Evolutionary conservation across 495 filamentous ascomycete species (phyloP).

Genomic region (Aspergillus cristatus): DNA sequence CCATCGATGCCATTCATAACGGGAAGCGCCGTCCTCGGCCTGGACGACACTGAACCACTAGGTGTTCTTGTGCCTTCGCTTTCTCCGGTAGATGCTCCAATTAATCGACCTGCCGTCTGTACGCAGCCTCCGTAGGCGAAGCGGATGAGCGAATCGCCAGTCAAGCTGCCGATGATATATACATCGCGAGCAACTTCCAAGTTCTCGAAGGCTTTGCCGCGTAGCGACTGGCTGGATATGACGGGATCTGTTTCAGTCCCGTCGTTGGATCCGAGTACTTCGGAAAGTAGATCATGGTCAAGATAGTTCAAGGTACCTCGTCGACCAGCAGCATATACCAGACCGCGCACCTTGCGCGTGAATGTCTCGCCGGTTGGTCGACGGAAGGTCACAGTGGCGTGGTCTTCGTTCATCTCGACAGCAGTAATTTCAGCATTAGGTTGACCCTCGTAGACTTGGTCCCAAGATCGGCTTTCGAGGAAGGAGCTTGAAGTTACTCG

Average conservation of each 20-base stretch:
- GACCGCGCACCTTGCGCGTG: slow-evolving; percentile 33
- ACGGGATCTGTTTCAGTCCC: slow-evolving; percentile 13
- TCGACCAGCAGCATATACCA: slow-evolving; percentile 55
- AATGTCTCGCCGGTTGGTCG: slow-evolving; percentile 36
- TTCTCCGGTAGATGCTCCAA: slow-evolving; percentile 15
- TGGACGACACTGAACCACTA: slow-evolving; percentile 11
- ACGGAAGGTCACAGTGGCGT: slow-evolving; percentile 38
- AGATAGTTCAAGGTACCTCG: slow-evolving; percentile 51
- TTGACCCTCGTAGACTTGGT: slow-evolving; percentile 46
- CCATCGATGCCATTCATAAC: slow-evolving; percentile 38
- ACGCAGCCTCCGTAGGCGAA: slow-evolving; percentile 56
- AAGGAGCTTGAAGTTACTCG: slow-evolving; percentile 36
- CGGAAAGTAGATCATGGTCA: slow-evolving; percentile 35
- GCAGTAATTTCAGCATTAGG: slow-evolving; percentile 45
- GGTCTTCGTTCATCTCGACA: slow-evolving; percentile 25
- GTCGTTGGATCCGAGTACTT: slow-evolving; percentile 33
- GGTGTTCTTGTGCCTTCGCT: slow-evolving; percentile 9
- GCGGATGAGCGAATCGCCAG: slow-evolving; percentile 55
- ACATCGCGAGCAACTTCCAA: slow-evolving; percentile 46
- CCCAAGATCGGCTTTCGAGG: slow-evolving; percentile 40
- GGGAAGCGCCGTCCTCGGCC: slow-evolving; percentile 15
- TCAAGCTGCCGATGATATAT: slow-evolving; percentile 56
- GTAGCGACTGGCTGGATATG: slow-evolving; percentile 48
- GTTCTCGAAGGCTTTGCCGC: slow-evolving; percentile 42
- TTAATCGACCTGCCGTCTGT: slow-evolving; percentile 47